Base-by-base conservation (phyloP, 2,329 filamentous ascomycete genomes). In the Gremmenia infestans region DNA sequence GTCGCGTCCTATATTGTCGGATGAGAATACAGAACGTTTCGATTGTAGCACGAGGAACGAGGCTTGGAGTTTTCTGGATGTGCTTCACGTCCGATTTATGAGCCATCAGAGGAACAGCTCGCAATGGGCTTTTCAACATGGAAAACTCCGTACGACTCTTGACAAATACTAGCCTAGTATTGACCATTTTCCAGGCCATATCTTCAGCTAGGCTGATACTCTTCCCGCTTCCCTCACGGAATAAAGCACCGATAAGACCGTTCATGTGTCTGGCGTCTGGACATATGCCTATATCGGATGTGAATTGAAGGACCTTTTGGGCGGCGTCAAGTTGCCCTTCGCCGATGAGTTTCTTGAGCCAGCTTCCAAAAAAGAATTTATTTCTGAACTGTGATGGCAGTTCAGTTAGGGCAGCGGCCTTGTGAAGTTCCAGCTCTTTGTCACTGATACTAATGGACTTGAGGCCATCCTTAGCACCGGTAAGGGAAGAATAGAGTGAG, bases 351-450 rank as follows among this genome's bases (percentile, higher is more conserved):
- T 88, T 84, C 71, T 93, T 93, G 67, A 96, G 80, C 92, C 91
- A 96, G 65, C 90, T 92, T 36, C 87, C 88, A 62, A 91, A 88
- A 71, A 96, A 89, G 72, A 91, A 93, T 60, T 87, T 85, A 70
- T 95, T 94, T 47, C 77, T 74, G 53, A 81, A 78, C 36, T 70
- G 70, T 12, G 72, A 68, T 4, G 83, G 83, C 19, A 87, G 67
- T 28, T 76, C 67, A 4, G 76, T 76, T 25, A 86, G 67, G 5
- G 43, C 50, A 22, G 42, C 17, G 42, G 42, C 12, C 22, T 23
- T 17, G 17, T 56, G 54, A 48, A 58, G 48, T 17, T 62, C 52
- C 17, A 65, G 77, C 78, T 64, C 59, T 49, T 54, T 22, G 11
- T 55, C 45, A n/a, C 60, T 47, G 15, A 66, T 62, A 3, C 61